phyloP scores from a whole-genome alignment of 2,329 filamentous ascomycete species.

The Arachnomyces sp. region DNA sequence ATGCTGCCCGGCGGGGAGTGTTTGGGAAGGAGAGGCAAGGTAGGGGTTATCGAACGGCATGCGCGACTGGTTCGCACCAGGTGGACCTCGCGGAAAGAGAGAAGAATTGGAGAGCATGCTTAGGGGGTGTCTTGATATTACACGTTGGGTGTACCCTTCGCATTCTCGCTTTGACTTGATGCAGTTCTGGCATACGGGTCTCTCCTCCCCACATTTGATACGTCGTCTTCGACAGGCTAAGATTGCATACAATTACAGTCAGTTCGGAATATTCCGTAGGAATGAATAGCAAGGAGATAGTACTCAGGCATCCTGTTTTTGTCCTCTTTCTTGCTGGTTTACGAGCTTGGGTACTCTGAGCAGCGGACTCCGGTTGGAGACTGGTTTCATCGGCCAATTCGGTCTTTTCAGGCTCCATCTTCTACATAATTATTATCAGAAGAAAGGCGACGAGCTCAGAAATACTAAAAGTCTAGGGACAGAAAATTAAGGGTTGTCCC shows the following conservation, averaged over 20 bases:
- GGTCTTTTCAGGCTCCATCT: conserved; percentile 10
- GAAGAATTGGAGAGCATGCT: conserved; percentile 21
- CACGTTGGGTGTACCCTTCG: conserved; percentile 35
- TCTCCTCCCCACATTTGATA: conserved; percentile 92
- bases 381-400: conserved; percentile 16
- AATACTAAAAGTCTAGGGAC: too few relatives aligned
- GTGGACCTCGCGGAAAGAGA: conserved; percentile 16
- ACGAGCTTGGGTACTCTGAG: too few relatives aligned
- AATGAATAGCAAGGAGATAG: conserved; percentile 27
- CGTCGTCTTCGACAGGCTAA: conserved; percentile 83
- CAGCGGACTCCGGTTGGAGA: conserved; percentile 24
- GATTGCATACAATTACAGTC: too few relatives aligned
- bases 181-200: conserved; percentile 39
- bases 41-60: conserved; percentile 7
- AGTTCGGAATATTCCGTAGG: conserved; percentile 3
- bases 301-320: conserved; percentile 88
- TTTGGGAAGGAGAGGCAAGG: conserved; percentile 5
- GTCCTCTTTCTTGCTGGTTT: conserved; percentile 56
- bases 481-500: too few relatives aligned
- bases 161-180: conserved; percentile 39
- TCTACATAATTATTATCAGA: conserved; percentile 4
- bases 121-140: conserved; percentile 34
- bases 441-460: too few relatives aligned
- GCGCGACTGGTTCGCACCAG: conserved; percentile 4
- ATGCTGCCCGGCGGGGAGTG: conserved; percentile 6